phyloP scores from a whole-genome alignment of 2,329 filamentous ascomycete genomes.

The Nannizziopsis arthrosporioides region DNA sequence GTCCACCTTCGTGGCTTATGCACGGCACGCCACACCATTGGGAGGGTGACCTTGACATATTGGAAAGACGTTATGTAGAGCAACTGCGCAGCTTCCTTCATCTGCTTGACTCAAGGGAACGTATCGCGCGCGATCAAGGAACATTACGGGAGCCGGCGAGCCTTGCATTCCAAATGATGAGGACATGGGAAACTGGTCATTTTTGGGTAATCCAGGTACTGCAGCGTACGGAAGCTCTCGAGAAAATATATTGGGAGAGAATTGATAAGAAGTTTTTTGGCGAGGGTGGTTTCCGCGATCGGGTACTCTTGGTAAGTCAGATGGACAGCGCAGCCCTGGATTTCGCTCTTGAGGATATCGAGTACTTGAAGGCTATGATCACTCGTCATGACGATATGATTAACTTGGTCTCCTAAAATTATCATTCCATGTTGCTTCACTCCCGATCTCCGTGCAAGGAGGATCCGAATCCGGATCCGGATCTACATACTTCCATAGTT shows the following conservation, averaged over 20 bases:
- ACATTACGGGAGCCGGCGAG: slow-evolving; percentile 11
- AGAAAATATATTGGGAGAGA: slow-evolving; percentile 19
- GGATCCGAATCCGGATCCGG: too few species aligned
- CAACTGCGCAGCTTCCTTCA: slow-evolving; percentile 15
- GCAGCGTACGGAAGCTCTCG: slow-evolving; percentile 20
- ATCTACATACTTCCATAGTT: too few species aligned
- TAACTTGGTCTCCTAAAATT: too few species aligned
- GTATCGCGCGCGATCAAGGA: slow-evolving; percentile 7
- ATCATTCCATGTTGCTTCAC: too few species aligned
- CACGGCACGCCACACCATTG: slow-evolving; percentile 19
- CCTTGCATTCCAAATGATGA: slow-evolving; percentile 15
- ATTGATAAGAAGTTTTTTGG: slow-evolving; percentile 21
- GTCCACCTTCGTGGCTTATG: slow-evolving; percentile 35
- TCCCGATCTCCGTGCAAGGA: too few species aligned
- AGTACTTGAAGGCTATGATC: too few species aligned
- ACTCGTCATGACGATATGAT: too few species aligned
- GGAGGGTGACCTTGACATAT: slow-evolving; percentile 14
- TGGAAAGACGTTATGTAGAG: slow-evolving; percentile 11
- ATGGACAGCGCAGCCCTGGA: too few species aligned
- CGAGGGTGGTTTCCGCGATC: slow-evolving; percentile 13
- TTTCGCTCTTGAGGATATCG: too few species aligned
- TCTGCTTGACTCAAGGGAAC: slow-evolving; percentile 13
- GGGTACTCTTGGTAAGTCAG: not conserved
- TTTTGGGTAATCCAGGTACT: slow-evolving; percentile 17
- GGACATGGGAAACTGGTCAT: slow-evolving; percentile 16